Evolutionary conservation across 2,329 filamentous ascomycete genomes (phyloP).

Genomic region (Xylariaceae sp.): DNA sequence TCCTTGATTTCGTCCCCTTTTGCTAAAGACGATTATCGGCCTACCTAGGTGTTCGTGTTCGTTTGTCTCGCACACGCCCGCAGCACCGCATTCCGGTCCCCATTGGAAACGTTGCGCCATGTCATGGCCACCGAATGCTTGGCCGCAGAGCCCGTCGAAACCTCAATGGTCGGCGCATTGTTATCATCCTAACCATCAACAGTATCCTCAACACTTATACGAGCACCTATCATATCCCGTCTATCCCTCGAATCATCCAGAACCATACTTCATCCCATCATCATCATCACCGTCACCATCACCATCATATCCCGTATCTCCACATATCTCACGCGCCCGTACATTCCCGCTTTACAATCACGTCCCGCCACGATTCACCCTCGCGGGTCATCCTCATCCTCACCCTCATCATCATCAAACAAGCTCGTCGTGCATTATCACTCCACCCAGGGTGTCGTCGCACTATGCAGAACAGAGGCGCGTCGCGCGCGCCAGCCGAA

Average conservation of each 20-base stretch:
- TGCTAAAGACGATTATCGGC: not conserved
- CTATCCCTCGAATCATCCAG: constrained; percentile 8
- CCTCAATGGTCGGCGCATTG: constrained; percentile 8
- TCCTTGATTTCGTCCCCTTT: too few species aligned
- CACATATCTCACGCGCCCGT: not conserved
- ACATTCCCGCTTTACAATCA: not conserved
- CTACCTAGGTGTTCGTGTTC: not conserved
- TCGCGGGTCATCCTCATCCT: too few species aligned
- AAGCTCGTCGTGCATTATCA: constrained; percentile 1
- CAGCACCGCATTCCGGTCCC: not conserved
- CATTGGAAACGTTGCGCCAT: constrained; percentile 8
- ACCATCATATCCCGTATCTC: constrained; percentile 1
- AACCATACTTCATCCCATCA: constrained; percentile 6
- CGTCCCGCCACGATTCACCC: not conserved
- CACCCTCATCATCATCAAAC: not conserved
- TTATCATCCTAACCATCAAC: constrained; percentile 10
- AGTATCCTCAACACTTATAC: constrained; percentile 8
- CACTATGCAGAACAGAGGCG: constrained; percentile 9
- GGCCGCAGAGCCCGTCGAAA: constrained; percentile 10
- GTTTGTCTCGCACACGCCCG: not conserved
- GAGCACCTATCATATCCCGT: constrained; percentile 2
- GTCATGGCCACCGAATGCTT: constrained; percentile 8
- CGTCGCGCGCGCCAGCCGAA: constrained; percentile 3
- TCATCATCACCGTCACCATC: not conserved
- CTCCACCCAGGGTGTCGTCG: not conserved